phyloP scores from a whole-genome alignment of 75 land plant genomes.

The Pinus taeda region DNA sequence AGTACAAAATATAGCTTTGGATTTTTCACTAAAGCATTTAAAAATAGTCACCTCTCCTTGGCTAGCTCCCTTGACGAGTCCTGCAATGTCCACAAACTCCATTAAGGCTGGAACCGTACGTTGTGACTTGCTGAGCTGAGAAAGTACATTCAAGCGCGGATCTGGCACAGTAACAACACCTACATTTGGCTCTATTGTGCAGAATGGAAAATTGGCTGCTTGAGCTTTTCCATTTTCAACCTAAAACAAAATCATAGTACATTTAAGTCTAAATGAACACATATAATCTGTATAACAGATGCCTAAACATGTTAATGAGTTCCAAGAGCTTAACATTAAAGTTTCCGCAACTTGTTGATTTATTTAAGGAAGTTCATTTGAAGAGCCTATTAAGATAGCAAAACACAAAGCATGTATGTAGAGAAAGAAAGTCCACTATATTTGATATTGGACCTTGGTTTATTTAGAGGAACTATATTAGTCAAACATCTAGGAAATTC shows the following conservation, averaged over 20 bases:
- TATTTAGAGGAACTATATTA: too few species aligned
- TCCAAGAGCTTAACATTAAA: too few species aligned
- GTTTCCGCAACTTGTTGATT: too few species aligned
- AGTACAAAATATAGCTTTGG: too few species aligned
- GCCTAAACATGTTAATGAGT: too few species aligned
- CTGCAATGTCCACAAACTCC: constrained; percentile 99
- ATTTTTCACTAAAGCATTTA: neutral
- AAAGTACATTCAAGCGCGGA: constrained; percentile 72
- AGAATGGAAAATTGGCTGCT: constrained; percentile 98
- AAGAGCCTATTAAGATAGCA: too few species aligned
- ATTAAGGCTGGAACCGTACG: constrained; percentile 75
- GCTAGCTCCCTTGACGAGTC: constrained; percentile 98
- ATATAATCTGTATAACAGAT: too few species aligned
- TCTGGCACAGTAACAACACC: constrained; percentile 97
- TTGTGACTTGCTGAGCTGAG: constrained; percentile 80
- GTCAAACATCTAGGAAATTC: too few species aligned
- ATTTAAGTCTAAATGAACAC: neutral
- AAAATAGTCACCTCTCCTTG: constrained; percentile 81
- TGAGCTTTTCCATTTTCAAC: constrained; percentile 99
- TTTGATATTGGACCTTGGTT: too few species aligned
- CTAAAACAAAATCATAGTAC: constrained; percentile 25
- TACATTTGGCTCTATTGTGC: constrained; percentile 98
- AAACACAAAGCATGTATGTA: too few species aligned
- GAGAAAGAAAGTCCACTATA: too few species aligned
- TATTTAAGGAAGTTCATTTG: too few species aligned